Conservation (phyloP, 495 filamentous ascomycete genomes). For the Xeromyces bisporus region DNA sequence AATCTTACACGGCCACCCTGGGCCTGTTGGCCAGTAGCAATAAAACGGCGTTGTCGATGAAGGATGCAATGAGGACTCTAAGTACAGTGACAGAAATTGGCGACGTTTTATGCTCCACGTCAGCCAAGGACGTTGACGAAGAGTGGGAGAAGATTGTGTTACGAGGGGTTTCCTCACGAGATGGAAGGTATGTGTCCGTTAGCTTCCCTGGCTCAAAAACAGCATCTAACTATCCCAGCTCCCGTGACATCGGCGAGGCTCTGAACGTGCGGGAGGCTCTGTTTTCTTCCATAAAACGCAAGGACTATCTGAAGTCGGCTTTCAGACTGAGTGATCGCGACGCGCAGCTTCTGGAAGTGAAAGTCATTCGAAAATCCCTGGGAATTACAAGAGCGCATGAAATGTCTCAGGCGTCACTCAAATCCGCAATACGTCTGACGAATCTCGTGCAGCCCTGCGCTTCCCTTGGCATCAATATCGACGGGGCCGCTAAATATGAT, state of each 20-base stretch:
- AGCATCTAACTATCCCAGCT: slow-evolving; percentile 31
- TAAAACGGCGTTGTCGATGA: slow-evolving; percentile 41
- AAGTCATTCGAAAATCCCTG: slow-evolving; percentile 54
- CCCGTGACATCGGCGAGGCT: slow-evolving; percentile 64
- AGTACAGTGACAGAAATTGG: slow-evolving; percentile 69
- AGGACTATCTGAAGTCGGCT: slow-evolving; percentile 39
- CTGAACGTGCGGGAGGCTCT: slow-evolving; percentile 67
- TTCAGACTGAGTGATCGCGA: slow-evolving; percentile 40
- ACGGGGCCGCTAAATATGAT: slow-evolving; percentile 58
- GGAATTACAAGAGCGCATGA: slow-evolving; percentile 59
- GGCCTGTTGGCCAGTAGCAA: slow-evolving; percentile 34
- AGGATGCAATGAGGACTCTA: slow-evolving; percentile 48
- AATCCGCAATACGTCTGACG: slow-evolving; percentile 62
- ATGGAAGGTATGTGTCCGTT: slow-evolving; percentile 40
- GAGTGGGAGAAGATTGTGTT: slow-evolving; percentile 43
- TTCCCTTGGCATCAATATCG: slow-evolving; percentile 53
- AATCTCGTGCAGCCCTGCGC: slow-evolving; percentile 51
- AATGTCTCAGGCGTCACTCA: slow-evolving; percentile 70
- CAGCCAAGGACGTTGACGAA: slow-evolving; percentile 41
- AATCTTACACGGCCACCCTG: slow-evolving; percentile 48
- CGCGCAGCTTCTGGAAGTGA: slow-evolving; percentile 54
- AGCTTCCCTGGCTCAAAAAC: slow-evolving; percentile 6
- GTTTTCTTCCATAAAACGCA: slow-evolving; percentile 62
- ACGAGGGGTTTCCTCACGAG: slow-evolving; percentile 63
- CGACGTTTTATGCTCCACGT: slow-evolving; percentile 47